A percentile compares a stretch with the other conserved stretches of the same genome.
Evolutionary conservation across 768 basidiomycete genomes (phyloP).

Genomic region (Mrakia blollopis): DNA sequence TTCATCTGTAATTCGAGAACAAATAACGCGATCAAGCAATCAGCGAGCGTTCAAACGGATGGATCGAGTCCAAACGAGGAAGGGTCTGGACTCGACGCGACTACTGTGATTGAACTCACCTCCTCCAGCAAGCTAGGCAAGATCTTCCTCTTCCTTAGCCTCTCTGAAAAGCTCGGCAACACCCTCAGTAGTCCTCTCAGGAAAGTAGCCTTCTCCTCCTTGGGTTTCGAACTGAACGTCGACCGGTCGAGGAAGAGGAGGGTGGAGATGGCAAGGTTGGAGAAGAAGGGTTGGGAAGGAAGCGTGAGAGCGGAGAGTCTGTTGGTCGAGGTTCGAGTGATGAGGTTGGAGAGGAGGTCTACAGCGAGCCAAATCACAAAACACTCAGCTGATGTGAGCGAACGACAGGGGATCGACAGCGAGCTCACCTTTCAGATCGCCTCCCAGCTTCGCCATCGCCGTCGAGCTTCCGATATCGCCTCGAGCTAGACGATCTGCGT

Average conservation of each 20-base stretch:
- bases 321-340: slow-evolving; percentile 68
- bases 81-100: slow-evolving; percentile 26
- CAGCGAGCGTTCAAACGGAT: background rate
- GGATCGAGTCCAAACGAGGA: too few relatives aligned
- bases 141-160: slow-evolving; percentile 78
- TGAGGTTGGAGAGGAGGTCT: slow-evolving; percentile 74
- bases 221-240: slow-evolving; percentile 85
- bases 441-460: slow-evolving; percentile 38
- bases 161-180: slow-evolving; percentile 66
- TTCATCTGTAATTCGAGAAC: slow-evolving; percentile 50
- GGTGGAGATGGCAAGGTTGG: slow-evolving; percentile 89
- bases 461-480: slow-evolving; percentile 41
- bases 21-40: background rate
- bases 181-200: slow-evolving; percentile 71
- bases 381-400: background rate
- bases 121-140: slow-evolving; percentile 89
- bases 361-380: background rate
- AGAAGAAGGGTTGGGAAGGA: slow-evolving; percentile 84
- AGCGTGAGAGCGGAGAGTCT: slow-evolving; percentile 75
- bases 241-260: slow-evolving; percentile 93
- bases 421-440: slow-evolving; percentile 39
- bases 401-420: too few relatives aligned
- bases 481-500: slow-evolving; percentile 39
- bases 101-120: slow-evolving; percentile 51
- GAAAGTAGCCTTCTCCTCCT: slow-evolving; percentile 94